Evolutionary conservation across 1,139 yeast genomes (phyloP).

Genomic region (Pichia sp.): DNA sequence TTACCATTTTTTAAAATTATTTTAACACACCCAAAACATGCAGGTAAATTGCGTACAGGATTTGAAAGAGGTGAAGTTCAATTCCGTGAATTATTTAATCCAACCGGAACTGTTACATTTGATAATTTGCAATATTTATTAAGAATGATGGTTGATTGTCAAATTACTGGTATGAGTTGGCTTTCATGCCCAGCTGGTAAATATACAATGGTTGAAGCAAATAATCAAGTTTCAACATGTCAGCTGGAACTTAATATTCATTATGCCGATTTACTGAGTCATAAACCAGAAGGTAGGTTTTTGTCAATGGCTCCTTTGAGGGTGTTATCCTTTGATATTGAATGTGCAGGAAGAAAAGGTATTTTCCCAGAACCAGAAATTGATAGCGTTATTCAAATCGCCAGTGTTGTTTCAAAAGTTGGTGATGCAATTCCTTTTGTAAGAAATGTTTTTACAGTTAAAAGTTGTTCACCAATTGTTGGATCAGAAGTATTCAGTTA

Average conservation of each 20-base stretch:
- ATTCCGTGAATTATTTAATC: slow-evolving; percentile 54
- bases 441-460: slow-evolving; percentile 89
- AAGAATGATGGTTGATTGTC: slow-evolving; percentile 87
- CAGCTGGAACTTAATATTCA: slow-evolving; percentile 76
- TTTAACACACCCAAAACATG: slow-evolving; percentile 57
- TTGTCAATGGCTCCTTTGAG: slow-evolving; percentile 90
- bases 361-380: slow-evolving; percentile 91
- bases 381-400: slow-evolving; percentile 95
- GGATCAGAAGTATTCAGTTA: slow-evolving; percentile 86
- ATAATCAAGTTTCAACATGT: slow-evolving; percentile 57
- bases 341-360: slow-evolving; percentile 97
- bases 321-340: slow-evolving; percentile 91
- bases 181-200: slow-evolving; percentile 75
- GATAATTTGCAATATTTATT: slow-evolving; percentile 85
- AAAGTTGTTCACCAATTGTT: slow-evolving; percentile 86
- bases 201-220: slow-evolving; percentile 43
- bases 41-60: slow-evolving; percentile 63
- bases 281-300: slow-evolving; percentile 92
- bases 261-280: slow-evolving; percentile 66
- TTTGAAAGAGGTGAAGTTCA: slow-evolving; percentile 83
- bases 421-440: slow-evolving; percentile 84
- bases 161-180: slow-evolving; percentile 97
- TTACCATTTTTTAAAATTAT: slow-evolving; percentile 74
- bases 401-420: slow-evolving; percentile 80
- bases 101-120: slow-evolving; percentile 61